A percentile compares a stretch with the other conserved stretches of the same genome.
Conservation (phyloP, 1,284 basidiomycete genomes). For the Ustilago hordei region DNA sequence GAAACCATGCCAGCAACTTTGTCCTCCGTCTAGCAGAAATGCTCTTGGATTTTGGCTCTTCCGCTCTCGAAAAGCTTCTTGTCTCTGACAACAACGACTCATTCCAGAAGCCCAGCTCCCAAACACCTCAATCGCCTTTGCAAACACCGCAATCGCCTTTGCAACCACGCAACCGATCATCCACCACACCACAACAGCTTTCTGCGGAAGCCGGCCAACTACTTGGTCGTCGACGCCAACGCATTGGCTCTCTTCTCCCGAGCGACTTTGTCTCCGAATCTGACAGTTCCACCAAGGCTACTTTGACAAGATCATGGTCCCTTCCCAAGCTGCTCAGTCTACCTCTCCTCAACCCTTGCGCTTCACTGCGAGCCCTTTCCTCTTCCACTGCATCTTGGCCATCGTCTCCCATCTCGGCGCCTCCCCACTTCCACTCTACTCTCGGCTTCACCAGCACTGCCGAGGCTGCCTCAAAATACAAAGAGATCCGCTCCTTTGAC, state of each 20-base stretch:
- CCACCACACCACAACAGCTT: slow-evolving; percentile 43
- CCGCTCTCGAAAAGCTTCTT: slow-evolving; percentile 35
- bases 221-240: slow-evolving; percentile 39
- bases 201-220: slow-evolving; percentile 33
- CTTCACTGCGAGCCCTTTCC: slow-evolving; percentile 28
- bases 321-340: slow-evolving; percentile 41
- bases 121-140: slow-evolving; percentile 3
- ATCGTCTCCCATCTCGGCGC: slow-evolving; percentile 16
- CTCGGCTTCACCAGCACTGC: slow-evolving; percentile 26
- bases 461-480: slow-evolving; percentile 9
- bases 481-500: slow-evolving; percentile 28
- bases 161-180: slow-evolving; percentile 28
- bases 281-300: neutral
- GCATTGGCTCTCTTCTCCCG: slow-evolving; percentile 12
- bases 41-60: slow-evolving; percentile 45
- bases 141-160: slow-evolving; percentile 16
- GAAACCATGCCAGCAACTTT: slow-evolving; percentile 33
- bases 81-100: slow-evolving; percentile 10
- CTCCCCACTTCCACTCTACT: slow-evolving; percentile 23
- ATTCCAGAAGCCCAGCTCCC: neutral
- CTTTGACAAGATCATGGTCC: slow-evolving; percentile 34
- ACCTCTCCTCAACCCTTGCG: slow-evolving; percentile 35
- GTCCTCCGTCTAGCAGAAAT: slow-evolving; percentile 45
- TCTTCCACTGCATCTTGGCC: slow-evolving; percentile 33
- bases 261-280: slow-evolving; percentile 13